phyloP scores from a whole-genome alignment of 345 rosid species.

The Noccaea bulbosa region DNA sequence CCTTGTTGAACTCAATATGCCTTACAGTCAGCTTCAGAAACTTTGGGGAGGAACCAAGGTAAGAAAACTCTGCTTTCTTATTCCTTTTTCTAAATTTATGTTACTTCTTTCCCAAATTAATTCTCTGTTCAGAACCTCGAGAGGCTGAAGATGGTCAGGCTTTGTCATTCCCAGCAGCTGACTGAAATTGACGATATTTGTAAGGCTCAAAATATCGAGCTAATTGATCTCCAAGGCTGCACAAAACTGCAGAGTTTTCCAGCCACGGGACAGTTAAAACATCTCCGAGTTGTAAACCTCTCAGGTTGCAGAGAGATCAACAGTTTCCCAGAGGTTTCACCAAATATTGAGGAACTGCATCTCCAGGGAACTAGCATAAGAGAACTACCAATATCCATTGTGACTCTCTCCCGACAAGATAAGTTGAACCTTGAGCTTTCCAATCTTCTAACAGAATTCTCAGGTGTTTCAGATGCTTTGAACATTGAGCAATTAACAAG shows the following conservation, averaged over 20 bases:
- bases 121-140: conserved; percentile 1
- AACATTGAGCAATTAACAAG: neutral
- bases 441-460: neutral
- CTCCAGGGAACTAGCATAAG: conserved; percentile 24
- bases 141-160: conserved; percentile 22
- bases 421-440: neutral
- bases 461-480: neutral
- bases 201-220: conserved; percentile 15
- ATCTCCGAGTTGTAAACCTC: conserved; percentile 22
- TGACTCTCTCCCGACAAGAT: neutral
- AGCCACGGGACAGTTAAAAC: neutral
- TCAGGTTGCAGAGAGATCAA: conserved; percentile 13
- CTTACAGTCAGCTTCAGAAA: conserved; percentile 19
- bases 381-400: conserved; percentile 10
- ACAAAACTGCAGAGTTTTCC: conserved; percentile 18
- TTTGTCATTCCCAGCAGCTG: conserved; percentile 26
- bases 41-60: conserved; percentile 41
- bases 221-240: conserved; percentile 27
- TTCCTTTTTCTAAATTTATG: neutral
- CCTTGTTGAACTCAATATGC: conserved; percentile 35
- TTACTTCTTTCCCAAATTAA: neutral
- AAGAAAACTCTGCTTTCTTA: neutral
- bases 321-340: conserved; percentile 12
- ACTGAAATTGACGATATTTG: neutral
- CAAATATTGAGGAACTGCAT: conserved; percentile 2